Conservation (phyloP, 306 rosid species). For the Lathyrus sativus region DNA sequence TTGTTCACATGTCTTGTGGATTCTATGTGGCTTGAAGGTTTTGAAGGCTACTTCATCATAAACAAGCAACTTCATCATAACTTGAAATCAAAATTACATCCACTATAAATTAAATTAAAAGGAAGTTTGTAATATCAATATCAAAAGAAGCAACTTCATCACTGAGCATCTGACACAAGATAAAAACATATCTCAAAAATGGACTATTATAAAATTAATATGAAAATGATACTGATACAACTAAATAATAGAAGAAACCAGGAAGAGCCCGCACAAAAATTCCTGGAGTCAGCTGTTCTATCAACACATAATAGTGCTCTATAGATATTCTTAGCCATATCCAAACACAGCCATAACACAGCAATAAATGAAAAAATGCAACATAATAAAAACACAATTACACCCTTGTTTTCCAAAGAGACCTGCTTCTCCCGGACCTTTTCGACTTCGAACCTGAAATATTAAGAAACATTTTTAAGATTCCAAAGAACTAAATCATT, state of each 20-base stretch:
- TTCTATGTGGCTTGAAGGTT: no score
- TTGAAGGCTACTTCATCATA: no score
- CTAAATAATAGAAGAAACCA: slow-evolving; percentile 69
- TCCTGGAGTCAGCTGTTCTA: slow-evolving; percentile 53
- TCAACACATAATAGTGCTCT: slow-evolving; percentile 44
- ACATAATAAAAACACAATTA: slow-evolving; percentile 59
- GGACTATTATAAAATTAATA: slow-evolving; percentile 53
- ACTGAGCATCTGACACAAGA: slow-evolving; percentile 19
- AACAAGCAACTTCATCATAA: no score
- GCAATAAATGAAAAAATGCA: slow-evolving; percentile 63
- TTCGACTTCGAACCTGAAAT: slow-evolving; percentile 77
- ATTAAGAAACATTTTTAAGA: neutral
- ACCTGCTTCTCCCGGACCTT: slow-evolving; percentile 63
- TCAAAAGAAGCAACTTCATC: neutral
- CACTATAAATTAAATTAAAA: neutral
- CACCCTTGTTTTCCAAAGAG: slow-evolving; percentile 72
- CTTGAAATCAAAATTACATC: neutral
- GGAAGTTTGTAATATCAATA: neutral
- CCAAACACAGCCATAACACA: slow-evolving; percentile 48
- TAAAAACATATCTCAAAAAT: slow-evolving; percentile 35
- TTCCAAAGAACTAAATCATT: slow-evolving; percentile 2
- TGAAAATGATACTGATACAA: slow-evolving; percentile 65
- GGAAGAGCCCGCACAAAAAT: slow-evolving; percentile 70
- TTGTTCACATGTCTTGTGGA: no score
- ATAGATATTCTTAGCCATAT: slow-evolving; percentile 52